These are phyloP conservation scores for Tetrahymena malaccensis DNA, from an alignment of 73 alveolate species.

Conservation along the genomic window DNA sequence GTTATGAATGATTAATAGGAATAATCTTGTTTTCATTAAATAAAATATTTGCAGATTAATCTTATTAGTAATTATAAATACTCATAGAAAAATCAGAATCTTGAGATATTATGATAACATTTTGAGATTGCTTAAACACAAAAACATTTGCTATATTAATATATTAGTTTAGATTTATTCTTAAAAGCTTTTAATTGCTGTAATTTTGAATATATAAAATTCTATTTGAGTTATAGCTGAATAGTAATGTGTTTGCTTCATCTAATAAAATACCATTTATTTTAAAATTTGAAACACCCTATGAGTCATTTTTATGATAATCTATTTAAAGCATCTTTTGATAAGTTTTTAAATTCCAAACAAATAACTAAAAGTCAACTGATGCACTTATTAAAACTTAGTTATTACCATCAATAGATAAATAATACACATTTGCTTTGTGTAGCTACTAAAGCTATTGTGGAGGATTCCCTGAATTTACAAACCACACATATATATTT, in stretches of 20 bases:
- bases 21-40: background rate
- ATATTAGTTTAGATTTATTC: too few relatives aligned
- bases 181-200: too few relatives aligned
- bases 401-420: background rate
- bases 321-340: background rate
- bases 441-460: background rate
- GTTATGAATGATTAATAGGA: background rate
- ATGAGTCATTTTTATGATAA: background rate
- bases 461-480: background rate
- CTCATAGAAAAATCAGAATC: background rate
- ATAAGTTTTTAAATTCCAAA: background rate
- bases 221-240: background rate
- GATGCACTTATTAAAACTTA: background rate
- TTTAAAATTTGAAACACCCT: background rate
- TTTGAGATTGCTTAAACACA: background rate
- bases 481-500: background rate
- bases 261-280: background rate
- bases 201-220: background rate
- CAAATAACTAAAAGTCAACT: background rate
- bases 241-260: too few relatives aligned
- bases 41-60: background rate
- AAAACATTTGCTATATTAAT: too few relatives aligned
- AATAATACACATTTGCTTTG: background rate
- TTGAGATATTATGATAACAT: background rate
- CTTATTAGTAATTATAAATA: background rate